phyloP scores from a whole-genome alignment of 306 rosid species.

The Sophora flavescens region DNA sequence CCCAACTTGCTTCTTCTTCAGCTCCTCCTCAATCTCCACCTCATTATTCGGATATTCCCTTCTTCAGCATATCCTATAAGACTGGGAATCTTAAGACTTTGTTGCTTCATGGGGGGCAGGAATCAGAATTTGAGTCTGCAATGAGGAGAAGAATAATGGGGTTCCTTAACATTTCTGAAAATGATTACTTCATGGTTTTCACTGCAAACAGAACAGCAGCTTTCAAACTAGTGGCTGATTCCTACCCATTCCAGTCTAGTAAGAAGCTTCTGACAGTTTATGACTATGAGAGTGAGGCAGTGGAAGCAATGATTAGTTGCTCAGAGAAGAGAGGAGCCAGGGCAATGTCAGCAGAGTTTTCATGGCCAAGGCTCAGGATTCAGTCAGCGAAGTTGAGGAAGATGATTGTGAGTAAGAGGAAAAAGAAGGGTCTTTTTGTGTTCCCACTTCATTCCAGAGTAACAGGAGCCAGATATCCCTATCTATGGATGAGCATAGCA shows the following conservation, averaged over 20 bases:
- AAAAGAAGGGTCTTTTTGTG: slow-evolving; percentile 84
- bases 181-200: slow-evolving; percentile 88
- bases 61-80: slow-evolving; percentile 75
- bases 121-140: slow-evolving; percentile 76
- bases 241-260: slow-evolving; percentile 76
- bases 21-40: slow-evolving; percentile 49
- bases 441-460: slow-evolving; percentile 92
- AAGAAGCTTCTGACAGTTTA: slow-evolving; percentile 85
- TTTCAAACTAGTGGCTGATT: slow-evolving; percentile 84
- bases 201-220: slow-evolving; percentile 95
- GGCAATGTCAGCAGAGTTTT: slow-evolving; percentile 81
- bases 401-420: slow-evolving; percentile 68
- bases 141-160: slow-evolving; percentile 76
- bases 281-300: slow-evolving; percentile 92
- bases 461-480: slow-evolving; percentile 94
- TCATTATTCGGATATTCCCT: slow-evolving; percentile 64
- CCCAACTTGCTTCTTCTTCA: slow-evolving; percentile 57
- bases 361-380: slow-evolving; percentile 90
- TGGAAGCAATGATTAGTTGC: slow-evolving; percentile 71
- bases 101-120: slow-evolving; percentile 77
- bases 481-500: slow-evolving; percentile 89
- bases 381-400: slow-evolving; percentile 74
- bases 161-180: slow-evolving; percentile 78
- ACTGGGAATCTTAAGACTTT: slow-evolving; percentile 80
- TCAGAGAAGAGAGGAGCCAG: slow-evolving; percentile 90